These are phyloP conservation scores for Pythium aphanidermatum DNA, from an alignment of 352 stramenopile genomes.

Conservation along the genomic window DNA sequence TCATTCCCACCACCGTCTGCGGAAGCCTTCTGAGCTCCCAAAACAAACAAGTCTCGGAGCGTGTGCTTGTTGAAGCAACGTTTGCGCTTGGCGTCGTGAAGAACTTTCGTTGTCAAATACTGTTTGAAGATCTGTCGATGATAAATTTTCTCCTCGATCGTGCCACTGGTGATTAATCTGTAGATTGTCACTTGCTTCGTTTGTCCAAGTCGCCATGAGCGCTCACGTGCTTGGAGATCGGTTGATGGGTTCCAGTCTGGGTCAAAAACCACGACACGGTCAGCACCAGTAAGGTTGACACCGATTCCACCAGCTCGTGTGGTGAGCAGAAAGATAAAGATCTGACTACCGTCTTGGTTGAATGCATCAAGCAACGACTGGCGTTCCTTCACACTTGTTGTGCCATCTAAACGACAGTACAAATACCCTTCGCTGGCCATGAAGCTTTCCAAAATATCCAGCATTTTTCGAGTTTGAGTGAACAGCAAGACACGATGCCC, in stretches of 20 bases:
- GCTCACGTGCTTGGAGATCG: conserved; percentile 94
- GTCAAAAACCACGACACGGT: conserved; percentile 97
- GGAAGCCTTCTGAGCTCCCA: conserved; percentile 48
- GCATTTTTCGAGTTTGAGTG: conserved; percentile 95
- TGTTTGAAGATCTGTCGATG: conserved; percentile 99
- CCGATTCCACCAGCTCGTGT: conserved; percentile 95
- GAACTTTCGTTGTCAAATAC: conserved; percentile 95
- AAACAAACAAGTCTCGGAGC: conserved; percentile 94
- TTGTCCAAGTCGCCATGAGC: conserved; percentile 94
- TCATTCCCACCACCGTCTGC: conserved; percentile 68
- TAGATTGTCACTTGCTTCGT: conserved; percentile 86
- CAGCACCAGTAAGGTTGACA: conserved; percentile 93
- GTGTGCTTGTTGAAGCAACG: conserved; percentile 96
- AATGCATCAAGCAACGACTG: conserved; percentile 96
- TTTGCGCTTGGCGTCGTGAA: conserved; percentile 95
- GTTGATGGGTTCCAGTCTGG: conserved; percentile 99
- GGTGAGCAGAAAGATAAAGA: conserved; percentile 80
- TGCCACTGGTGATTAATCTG: conserved; percentile 93
- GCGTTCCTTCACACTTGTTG: conserved; percentile 90
- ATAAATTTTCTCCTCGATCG: conserved; percentile 99
- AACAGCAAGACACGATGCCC: conserved; percentile 97
- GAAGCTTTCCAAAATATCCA: conserved; percentile 96
- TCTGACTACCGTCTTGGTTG: conserved; percentile 81
- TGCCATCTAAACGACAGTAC: conserved; percentile 96
- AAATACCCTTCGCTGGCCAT: conserved; percentile 77